phyloP scores from a whole-genome alignment of 306 rosid species.

The Parietaria judaica region DNA sequence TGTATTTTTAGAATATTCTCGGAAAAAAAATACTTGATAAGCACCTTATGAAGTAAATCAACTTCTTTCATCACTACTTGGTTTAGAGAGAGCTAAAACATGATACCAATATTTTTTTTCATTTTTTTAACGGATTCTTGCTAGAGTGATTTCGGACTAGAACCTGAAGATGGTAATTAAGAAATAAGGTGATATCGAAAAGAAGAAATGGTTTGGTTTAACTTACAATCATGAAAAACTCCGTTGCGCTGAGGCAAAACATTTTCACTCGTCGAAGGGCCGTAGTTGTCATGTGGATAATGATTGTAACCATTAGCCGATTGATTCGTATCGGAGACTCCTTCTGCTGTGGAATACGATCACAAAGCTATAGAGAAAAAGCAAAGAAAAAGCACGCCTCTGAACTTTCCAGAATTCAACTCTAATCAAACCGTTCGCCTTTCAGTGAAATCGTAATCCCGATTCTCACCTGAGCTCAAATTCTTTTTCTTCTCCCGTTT shows the following conservation, averaged over 20 bases:
- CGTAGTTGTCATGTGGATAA: not conserved
- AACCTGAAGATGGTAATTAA: no score
- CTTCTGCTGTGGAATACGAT: slow-evolving; percentile 11
- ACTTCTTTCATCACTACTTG: no score
- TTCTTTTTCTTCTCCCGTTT: slow-evolving; percentile 8
- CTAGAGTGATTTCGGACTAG: no score
- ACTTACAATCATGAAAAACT: slow-evolving; percentile 14
- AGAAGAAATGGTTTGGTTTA: not conserved
- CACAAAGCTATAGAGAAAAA: slow-evolving; percentile 2
- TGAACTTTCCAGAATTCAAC: slow-evolving; percentile 2
- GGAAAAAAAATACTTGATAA: no score
- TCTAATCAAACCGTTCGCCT: not conserved
- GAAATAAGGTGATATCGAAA: not conserved
- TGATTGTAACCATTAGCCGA: slow-evolving; percentile 9
- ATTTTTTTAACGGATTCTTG: not conserved
- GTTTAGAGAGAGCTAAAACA: not conserved
- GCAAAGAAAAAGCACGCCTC: not conserved
- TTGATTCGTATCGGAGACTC: not conserved
- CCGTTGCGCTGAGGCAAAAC: slow-evolving; percentile 1
- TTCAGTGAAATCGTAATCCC: not conserved
- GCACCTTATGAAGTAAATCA: no score
- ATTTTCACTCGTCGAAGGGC: not conserved
- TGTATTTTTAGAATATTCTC: no score
- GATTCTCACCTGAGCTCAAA: slow-evolving; percentile 10
- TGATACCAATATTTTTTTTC: not conserved